phyloP scores from a whole-genome alignment of 768 basidiomycete species.

The Tulasnella sp. region DNA sequence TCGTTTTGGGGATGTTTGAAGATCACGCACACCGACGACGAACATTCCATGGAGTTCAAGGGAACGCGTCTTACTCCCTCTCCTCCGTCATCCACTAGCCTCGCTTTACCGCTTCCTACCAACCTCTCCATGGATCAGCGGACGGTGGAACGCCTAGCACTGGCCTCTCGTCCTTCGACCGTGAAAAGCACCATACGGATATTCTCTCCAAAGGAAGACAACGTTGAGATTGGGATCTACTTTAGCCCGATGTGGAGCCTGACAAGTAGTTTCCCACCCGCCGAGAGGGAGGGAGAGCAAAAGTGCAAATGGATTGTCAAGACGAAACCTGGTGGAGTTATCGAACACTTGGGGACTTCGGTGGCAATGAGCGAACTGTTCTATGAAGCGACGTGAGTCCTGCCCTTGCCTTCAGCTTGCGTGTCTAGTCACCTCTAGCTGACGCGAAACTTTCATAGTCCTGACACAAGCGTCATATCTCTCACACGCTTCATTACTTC shows the following conservation, averaged over 20 bases:
- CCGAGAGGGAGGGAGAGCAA: conserved; percentile 51
- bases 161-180: conserved; percentile 41
- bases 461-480: conserved; percentile 71
- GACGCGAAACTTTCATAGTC: conserved; percentile 46
- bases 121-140: conserved; percentile 62
- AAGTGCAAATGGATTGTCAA: conserved; percentile 63
- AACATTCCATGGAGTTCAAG: conserved; percentile 74
- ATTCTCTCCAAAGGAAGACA: conserved; percentile 59
- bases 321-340: conserved; percentile 77
- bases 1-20: conserved; percentile 85
- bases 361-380: conserved; percentile 76
- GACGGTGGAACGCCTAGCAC: conserved; percentile 70
- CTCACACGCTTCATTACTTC: conserved; percentile 75
- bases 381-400: conserved; percentile 76
- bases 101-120: conserved; percentile 48
- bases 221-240: conserved; percentile 71
- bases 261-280: conserved; percentile 72
- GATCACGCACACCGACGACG: conserved; percentile 66
- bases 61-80: conserved; percentile 62
- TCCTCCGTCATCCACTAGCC: conserved; percentile 51
- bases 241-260: conserved; percentile 74
- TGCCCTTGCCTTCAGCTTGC: neutral
- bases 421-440: neutral
- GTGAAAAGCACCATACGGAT: conserved; percentile 18
- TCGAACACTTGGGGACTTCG: conserved; percentile 83